Base-by-base conservation (phyloP, 495 filamentous ascomycete genomes). In the Aspergillus homomorphus region DNA sequence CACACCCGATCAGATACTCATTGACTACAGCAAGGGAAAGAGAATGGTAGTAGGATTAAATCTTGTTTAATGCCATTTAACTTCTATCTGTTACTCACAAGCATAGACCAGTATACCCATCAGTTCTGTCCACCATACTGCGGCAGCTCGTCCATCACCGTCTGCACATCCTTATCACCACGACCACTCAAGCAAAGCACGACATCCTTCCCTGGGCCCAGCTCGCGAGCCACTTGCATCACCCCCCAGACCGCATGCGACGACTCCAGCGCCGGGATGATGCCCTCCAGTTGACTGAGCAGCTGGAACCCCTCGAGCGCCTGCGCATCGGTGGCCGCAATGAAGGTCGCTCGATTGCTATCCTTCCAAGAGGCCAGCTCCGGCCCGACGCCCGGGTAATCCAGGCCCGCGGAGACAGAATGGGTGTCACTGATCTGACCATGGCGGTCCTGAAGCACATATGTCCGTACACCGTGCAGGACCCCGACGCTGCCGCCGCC, bases 341-440 rank as follows among this genome's bases (percentile, higher is more conserved):
- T 79, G 72, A 92, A 96, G 66, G 86, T 85, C 51, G 91, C 91
- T 0, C 91, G 78, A 20, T 82, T 76, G 51, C 62, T 86, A 61
- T 95, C 48, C 24, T 51, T 51, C 94, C 95, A 98, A 59, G 79
- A 81, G 16, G 86, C 84, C 28, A 99, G 81, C 69, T 99, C 94
- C 12, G 94, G 94, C 0, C 94, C 94, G 26, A 98, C 94, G 68
- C 92, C 94, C 3, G 94, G 94, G 74, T 98, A 98, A 70, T 98
- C 94, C 1, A 98, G 84, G 58, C 94, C 95, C 2, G 94, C 94
- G n/a, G 92, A 96, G 62, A 98, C 86, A 15, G 92, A 96, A 74
- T 98, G 94, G 1, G 94, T 98, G 33, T 97, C 91, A 28, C 79
- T 81, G 65, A 98, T 96, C 73, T 98, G 95, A 9, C 94, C 94